These are phyloP conservation scores for Mucuna pruriens DNA, from an alignment of 306 rosid genomes.

Conservation along the genomic window DNA sequence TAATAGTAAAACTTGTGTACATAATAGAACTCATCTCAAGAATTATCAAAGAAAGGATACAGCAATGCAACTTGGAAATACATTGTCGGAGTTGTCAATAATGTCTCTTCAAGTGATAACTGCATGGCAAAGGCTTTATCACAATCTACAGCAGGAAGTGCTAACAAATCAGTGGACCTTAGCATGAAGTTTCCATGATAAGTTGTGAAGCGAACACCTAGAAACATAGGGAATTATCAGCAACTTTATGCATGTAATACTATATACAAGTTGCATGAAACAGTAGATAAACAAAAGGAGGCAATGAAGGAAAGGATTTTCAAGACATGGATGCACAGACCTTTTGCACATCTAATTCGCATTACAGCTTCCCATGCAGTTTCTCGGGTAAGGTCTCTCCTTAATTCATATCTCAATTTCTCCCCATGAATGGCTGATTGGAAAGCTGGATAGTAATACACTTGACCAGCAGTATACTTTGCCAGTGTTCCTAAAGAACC, in stretches of 20 bases:
- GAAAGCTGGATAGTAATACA: slow-evolving; percentile 82
- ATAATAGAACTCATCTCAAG: slow-evolving; percentile 23
- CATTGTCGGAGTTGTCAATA: slow-evolving; percentile 87
- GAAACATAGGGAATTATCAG: slow-evolving; percentile 46
- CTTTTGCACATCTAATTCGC: slow-evolving; percentile 98
- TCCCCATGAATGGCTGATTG: slow-evolving; percentile 86
- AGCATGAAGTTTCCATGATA: slow-evolving; percentile 99
- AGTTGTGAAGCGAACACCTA: slow-evolving; percentile 92
- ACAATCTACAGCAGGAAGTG: slow-evolving; percentile 99
- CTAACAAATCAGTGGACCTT: slow-evolving; percentile 91
- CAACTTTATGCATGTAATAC: neutral
- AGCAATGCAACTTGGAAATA: slow-evolving; percentile 97
- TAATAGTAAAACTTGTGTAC: neutral
- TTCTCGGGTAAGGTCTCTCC: slow-evolving; percentile 95
- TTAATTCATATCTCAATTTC: slow-evolving; percentile 87
- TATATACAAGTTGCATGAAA: slow-evolving; percentile 2
- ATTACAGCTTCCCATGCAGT: slow-evolving; percentile 99
- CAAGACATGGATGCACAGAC: slow-evolving; percentile 52
- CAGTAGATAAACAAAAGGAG: slow-evolving; percentile 21
- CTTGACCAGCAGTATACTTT: slow-evolving; percentile 97
- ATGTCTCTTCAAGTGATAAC: slow-evolving; percentile 89
- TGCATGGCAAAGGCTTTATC: slow-evolving; percentile 99
- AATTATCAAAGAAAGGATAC: slow-evolving; percentile 71
- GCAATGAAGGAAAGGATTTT: slow-evolving; percentile 8
- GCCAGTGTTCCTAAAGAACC: slow-evolving; percentile 84